Conservation (phyloP, 768 basidiomycete genomes). For the Chiua virens region DNA sequence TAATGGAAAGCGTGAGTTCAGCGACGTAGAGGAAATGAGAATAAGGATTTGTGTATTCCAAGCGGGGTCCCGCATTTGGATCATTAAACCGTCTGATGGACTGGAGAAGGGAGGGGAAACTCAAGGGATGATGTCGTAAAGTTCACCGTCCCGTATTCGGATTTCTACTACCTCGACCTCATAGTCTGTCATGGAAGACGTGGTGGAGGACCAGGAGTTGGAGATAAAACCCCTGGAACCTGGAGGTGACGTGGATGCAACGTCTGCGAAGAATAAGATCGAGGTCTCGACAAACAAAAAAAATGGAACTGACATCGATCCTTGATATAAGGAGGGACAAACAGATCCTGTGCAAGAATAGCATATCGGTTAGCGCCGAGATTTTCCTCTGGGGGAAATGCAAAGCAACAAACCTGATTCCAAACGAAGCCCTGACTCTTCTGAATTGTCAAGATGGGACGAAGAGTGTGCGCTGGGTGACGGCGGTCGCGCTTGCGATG, state of each 20-base stretch:
- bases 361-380: not conserved
- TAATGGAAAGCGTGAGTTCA: conserved; percentile 12
- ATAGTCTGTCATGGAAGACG: conserved; percentile 68
- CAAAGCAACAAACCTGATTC: conserved; percentile 70
- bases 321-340: conserved; percentile 87
- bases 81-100: conserved; percentile 4
- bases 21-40: not conserved
- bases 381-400: not conserved
- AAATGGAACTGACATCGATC: conserved; percentile 69
- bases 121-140: conserved; percentile 72
- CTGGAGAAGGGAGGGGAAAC: not conserved
- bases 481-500: conserved; percentile 55
- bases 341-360: conserved; percentile 60
- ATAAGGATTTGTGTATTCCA: conserved; percentile 10
- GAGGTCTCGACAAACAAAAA: conserved; percentile 12
- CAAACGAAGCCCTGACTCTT: conserved; percentile 87
- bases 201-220: conserved; percentile 66
- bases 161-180: conserved; percentile 90
- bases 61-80: conserved; percentile 7
- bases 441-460: conserved; percentile 86
- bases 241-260: conserved; percentile 81
- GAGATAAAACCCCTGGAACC: conserved; percentile 65
- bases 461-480: conserved; percentile 59
- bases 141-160: conserved; percentile 74
- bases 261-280: conserved; percentile 44